A percentile compares a stretch with the other conserved stretches of the same genome.
Conservation (phyloP, 2,329 filamentous ascomycete genomes). For the Colletotrichum chlorophyti region DNA sequence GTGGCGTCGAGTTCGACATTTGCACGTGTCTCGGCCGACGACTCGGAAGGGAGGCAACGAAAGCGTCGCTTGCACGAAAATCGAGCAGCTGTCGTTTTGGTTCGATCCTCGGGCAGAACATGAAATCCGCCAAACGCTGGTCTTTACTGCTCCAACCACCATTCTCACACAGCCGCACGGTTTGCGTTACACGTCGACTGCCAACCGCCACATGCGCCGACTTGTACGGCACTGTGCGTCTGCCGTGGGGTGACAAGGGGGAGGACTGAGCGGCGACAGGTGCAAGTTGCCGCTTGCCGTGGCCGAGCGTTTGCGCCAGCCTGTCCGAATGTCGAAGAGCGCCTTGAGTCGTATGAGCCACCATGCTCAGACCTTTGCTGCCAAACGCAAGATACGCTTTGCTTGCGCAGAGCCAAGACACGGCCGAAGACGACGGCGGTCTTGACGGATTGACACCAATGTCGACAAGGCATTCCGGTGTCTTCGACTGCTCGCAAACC, state of each 20-base stretch:
- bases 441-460: background rate
- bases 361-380: conserved; percentile 21
- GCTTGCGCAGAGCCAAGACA: conserved; percentile 26
- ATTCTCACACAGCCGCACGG: conserved; percentile 23
- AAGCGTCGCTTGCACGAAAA: background rate
- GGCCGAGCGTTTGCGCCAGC: conserved; percentile 11
- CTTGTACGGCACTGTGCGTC: conserved; percentile 1
- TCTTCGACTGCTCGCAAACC: no score
- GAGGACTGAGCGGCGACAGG: conserved; percentile 11
- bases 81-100: conserved; percentile 14
- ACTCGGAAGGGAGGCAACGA: conserved; percentile 8
- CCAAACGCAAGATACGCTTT: conserved; percentile 29
- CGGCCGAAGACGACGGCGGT: conserved; percentile 12
- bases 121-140: conserved; percentile 22
- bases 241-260: background rate
- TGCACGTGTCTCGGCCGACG: conserved; percentile 8
- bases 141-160: background rate
- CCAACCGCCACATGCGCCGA: conserved; percentile 10
- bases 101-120: conserved; percentile 26
- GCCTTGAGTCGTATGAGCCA: conserved; percentile 26
- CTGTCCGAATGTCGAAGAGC: no score
- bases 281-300: conserved; percentile 10
- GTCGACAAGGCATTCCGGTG: no score
- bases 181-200: background rate
- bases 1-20: conserved; percentile 16